Percentiles rank a stretch among this genome's conserved stretches.
These are phyloP conservation scores for Alternaria infectoria DNA, from an alignment of 2,329 filamentous ascomycete genomes.

Conservation along the genomic window DNA sequence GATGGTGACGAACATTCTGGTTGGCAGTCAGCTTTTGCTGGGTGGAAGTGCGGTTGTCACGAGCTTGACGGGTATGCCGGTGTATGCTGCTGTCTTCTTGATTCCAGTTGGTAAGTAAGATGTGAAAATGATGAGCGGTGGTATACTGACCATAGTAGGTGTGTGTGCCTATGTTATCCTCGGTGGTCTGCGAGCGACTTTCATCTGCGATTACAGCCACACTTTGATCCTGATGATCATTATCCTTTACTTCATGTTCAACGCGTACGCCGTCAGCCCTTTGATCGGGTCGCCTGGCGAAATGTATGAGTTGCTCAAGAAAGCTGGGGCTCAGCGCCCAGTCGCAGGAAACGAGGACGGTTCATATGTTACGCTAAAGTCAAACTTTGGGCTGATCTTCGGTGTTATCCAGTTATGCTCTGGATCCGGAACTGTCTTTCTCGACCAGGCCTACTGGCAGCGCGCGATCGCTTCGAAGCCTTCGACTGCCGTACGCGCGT, in stretches of 20 bases:
- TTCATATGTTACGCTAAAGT: conserved; percentile 51
- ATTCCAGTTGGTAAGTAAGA: conserved; percentile 48
- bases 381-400: conserved; percentile 53
- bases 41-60: conserved; percentile 55
- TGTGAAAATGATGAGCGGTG: neutral
- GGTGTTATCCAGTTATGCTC: conserved; percentile 52
- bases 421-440: conserved; percentile 47
- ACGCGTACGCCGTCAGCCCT: conserved; percentile 49
- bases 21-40: conserved; percentile 51
- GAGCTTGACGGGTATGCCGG: conserved; percentile 52
- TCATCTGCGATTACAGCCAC: conserved; percentile 50
- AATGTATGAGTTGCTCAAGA: conserved; percentile 51
- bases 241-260: conserved; percentile 55
- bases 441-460: conserved; percentile 57
- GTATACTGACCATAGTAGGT: conserved; percentile 25
- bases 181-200: conserved; percentile 51
- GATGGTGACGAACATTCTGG: conserved; percentile 53
- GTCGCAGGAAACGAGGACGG: conserved; percentile 50
- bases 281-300: conserved; percentile 48
- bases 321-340: conserved; percentile 46
- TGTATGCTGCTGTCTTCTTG: conserved; percentile 53
- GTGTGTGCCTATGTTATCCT: conserved; percentile 47
- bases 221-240: conserved; percentile 53
- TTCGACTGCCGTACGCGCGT: conserved; percentile 35
- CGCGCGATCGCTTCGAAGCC: conserved; percentile 47